A percentile compares a stretch with the other conserved stretches of the same genome.
These are phyloP conservation scores for Teratosphaeria viscida DNA, from an alignment of 2,329 filamentous ascomycete genomes.

Conservation along the genomic window DNA sequence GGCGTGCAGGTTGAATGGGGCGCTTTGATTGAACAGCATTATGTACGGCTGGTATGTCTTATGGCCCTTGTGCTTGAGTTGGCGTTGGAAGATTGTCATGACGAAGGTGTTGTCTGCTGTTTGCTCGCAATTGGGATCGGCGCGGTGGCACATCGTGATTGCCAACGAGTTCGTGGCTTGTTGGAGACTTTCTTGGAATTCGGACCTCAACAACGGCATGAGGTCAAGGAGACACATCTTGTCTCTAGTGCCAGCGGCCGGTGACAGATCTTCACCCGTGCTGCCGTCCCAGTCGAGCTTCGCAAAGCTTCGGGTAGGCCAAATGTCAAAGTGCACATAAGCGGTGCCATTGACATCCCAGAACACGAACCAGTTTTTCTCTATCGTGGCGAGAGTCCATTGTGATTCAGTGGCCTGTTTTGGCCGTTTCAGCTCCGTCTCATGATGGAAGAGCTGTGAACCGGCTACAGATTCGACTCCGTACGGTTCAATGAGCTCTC, in stretches of 20 bases:
- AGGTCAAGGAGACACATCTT: slow-evolving; percentile 36
- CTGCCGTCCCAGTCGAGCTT: slow-evolving; percentile 36
- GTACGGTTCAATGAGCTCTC: too few species aligned
- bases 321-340: too few species aligned
- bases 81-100: slow-evolving; percentile 46
- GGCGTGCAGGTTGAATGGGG: slow-evolving; percentile 42
- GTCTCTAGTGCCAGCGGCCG: slow-evolving; percentile 29
- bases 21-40: slow-evolving; percentile 38
- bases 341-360: too few species aligned
- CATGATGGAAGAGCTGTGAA: too few species aligned
- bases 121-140: slow-evolving; percentile 35
- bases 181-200: slow-evolving; percentile 36
- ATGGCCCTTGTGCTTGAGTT: slow-evolving; percentile 40
- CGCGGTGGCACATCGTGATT: slow-evolving; percentile 44
- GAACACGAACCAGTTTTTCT: too few species aligned
- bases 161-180: slow-evolving; percentile 50
- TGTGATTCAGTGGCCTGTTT: too few species aligned
- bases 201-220: slow-evolving; percentile 28
- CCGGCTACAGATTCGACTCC: too few species aligned
- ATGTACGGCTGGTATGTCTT: slow-evolving; percentile 47
- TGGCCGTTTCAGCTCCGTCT: too few species aligned
- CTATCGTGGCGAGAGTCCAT: too few species aligned
- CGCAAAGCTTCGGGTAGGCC: too few species aligned
- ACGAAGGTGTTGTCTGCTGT: slow-evolving; percentile 44
- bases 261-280: slow-evolving; percentile 38